Percentiles rank a stretch among this genome's conserved stretches.
Evolutionary conservation across 2,329 filamentous ascomycete genomes (phyloP).

Genomic region (Trichophaea hybrida): DNA sequence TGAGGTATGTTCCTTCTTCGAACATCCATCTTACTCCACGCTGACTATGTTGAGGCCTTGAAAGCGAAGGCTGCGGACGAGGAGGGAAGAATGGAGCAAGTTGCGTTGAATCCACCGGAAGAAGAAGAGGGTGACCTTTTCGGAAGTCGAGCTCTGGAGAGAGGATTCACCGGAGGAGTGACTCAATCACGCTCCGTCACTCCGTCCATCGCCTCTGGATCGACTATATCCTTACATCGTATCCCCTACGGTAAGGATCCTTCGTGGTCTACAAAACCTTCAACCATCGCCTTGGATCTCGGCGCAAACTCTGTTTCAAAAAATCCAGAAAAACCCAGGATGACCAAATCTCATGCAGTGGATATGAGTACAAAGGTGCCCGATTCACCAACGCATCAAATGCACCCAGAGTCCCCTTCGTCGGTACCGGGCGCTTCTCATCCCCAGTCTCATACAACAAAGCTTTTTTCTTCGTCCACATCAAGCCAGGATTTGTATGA

Average conservation of each 20-base stretch:
- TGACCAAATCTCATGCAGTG: not conserved
- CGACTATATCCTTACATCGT: not conserved
- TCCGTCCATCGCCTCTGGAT: not conserved
- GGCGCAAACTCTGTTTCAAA: not conserved
- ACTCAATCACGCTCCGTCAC: constrained; percentile 20
- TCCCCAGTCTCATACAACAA: not conserved
- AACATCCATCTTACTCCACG: not conserved
- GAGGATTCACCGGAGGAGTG: constrained; percentile 22
- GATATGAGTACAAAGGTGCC: constrained; percentile 16
- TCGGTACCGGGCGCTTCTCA: not conserved
- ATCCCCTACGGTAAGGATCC: constrained; percentile 1
- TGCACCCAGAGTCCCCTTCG: not conserved
- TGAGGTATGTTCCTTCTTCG: constrained; percentile 10
- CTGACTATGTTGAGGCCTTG: not conserved
- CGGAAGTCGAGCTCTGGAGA: constrained; percentile 21
- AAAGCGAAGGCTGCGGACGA: constrained; percentile 18
- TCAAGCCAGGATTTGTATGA: not conserved
- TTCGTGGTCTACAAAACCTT: not conserved
- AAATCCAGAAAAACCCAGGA: not conserved
- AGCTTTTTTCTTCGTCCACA: not conserved
- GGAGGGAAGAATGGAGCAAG: constrained; percentile 16
- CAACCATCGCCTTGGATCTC: not conserved
- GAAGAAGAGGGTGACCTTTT: constrained; percentile 24
- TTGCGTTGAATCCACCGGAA: constrained; percentile 15
- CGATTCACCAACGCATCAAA: constrained; percentile 10